Evolutionary conservation across 2,329 filamentous ascomycete genomes (phyloP), one percentile per base, ranked within the genome.

Genomic region (Elsinoe australis): DNA sequence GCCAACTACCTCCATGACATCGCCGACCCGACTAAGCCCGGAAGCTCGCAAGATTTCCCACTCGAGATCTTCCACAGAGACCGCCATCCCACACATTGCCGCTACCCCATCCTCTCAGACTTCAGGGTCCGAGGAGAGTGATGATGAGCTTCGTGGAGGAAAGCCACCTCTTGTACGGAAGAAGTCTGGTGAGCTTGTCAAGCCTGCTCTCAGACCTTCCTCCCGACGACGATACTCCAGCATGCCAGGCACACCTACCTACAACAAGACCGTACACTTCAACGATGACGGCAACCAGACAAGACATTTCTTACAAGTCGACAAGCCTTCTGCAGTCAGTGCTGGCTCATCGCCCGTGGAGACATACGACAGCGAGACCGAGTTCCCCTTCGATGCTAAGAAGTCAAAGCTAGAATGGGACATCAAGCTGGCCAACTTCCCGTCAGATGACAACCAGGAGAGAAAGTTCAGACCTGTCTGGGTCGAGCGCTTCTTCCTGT

Each of bases 211-310:
- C 45, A 82, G 92, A 44, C 80, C 83, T 31, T 74, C 86, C 9
- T 85, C 85, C n/a, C 78, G 79, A 55, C 77, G 87, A 55, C 79
- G 92, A 50, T 90, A 90, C 1, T 94, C 87, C 3, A 96, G 90
- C 70, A 94, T 96, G 87, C 92, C 92, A 6, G 92, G 92, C 48
- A 98, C 92, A 0, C 92, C 92, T 0, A 92, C 90, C 6, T 96
- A 90, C 63, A 85, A 84, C 56, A 98, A 98, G 67, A 88, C 86
- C 9, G 92, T 98, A n/a, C 92, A 98, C 67, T 98, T 98, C 63
- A 92, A 96, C 67, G 87, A 90, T 19, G 87, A 95, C 61, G 79
- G 96, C 31, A 92, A 96, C 68, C 90, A 96, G 58, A 90, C 96
- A 31, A 80, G 92, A 24, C 92, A 96, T 64, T 98, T 98, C 65